Base-by-base conservation (phyloP, 306 rosid genomes). In the Parietaria judaica region DNA sequence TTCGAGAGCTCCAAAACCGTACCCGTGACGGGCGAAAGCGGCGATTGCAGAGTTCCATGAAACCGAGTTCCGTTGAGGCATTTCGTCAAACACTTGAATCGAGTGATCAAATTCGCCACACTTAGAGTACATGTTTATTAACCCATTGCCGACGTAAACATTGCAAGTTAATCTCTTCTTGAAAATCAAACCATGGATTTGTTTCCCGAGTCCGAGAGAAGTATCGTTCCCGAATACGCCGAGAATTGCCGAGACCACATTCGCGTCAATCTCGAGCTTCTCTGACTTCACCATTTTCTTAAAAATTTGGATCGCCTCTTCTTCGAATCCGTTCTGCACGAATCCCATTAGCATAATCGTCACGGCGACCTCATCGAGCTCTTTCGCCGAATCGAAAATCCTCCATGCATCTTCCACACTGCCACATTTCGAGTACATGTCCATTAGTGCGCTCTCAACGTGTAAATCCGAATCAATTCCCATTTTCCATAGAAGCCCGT, bases 11-110 rank as follows among this genome's bases (percentile, higher is more conserved):
- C 56, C 82, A 47, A 39, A 64, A 73, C 80, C 87, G 69, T 87
- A 80, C 56, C 97, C 97, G 39, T 91, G 89, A 59, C 92, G 92
- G 12, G 96, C 92, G 66, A 79, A 83, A 46, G 95, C 89, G 38
- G 96, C 91, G 58, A 91, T 91, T 80, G 85, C 68, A 41, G 97
- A 87, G 70, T 91, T 91, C 95, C 97, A 87, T 6, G 96, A 81
- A 57, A 91, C 63, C 1, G 83, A 69, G 76, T 83, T 87, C 79
- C 70, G 81, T 45, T 70, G 75, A 55, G 74, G 70, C 87, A 83
- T 83, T 38, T 69, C 71, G 66, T 57, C 31, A 64, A 85, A 91
- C 68, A 83, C 75, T 68, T 54, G 79, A 63, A 77, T 60, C 0
- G 96, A 91, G 31, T 80, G 95, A 38, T 63, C 59, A 72, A 91